Conservation (phyloP, 2,329 filamentous ascomycete species). For the Scopulariopsis brevicaulis region DNA sequence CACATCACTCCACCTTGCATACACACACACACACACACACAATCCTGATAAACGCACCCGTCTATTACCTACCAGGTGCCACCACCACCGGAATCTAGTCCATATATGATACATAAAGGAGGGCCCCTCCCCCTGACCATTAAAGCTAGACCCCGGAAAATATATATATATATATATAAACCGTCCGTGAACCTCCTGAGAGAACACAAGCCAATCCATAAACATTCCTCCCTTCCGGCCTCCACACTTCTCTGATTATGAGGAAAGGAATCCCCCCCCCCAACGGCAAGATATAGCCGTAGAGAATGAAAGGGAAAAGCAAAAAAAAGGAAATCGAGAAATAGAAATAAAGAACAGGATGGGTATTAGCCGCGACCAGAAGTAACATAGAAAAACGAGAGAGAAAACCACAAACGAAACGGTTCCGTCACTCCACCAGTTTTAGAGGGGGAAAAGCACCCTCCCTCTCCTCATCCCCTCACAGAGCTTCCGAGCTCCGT, state of each 20-base stretch:
- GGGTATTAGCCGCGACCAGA: slow-evolving; percentile 3
- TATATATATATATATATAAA: not conserved
- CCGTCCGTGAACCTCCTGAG: no score
- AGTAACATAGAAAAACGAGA: not conserved
- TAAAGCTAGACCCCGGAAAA: not conserved
- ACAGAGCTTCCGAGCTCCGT: not conserved
- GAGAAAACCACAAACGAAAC: not conserved
- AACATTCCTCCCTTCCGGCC: not conserved
- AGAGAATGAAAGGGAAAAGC: not conserved
- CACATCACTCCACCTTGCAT: no score
- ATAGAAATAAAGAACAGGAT: not conserved
- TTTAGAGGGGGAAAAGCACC: not conserved
- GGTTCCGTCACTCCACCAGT: not conserved
- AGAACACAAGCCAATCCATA: not conserved
- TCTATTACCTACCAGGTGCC: not conserved
- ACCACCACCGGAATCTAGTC: not conserved
- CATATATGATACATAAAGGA: not conserved
- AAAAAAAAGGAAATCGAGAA: not conserved
- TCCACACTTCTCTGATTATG: not conserved
- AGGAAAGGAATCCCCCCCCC: not conserved
- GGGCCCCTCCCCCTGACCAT: not conserved
- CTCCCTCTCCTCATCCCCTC: not conserved
- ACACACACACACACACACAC: not conserved
- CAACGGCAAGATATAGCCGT: not conserved
- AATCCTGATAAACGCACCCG: not conserved